Evolutionary conservation across 1,284 basidiomycete species (phyloP).

Genomic region (Microbotryum saponariae): DNA sequence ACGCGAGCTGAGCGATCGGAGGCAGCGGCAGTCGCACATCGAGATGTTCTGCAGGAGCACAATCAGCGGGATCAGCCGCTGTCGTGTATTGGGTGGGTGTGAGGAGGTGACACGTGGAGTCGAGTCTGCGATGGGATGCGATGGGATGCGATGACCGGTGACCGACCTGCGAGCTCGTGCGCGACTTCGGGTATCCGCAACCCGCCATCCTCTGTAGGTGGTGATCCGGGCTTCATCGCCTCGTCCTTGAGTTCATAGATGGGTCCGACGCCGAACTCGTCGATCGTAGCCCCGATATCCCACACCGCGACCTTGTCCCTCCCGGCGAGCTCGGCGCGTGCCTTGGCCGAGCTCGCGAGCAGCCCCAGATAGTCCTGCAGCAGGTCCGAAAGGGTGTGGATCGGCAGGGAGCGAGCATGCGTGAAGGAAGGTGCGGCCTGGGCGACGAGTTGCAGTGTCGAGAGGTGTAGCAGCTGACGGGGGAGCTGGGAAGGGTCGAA

Average conservation of each 20-base stretch:
- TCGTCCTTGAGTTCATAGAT: slow-evolving; percentile 24
- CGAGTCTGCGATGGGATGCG: too few relatives aligned
- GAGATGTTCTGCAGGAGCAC: slow-evolving; percentile 14
- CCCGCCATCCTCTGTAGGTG: slow-evolving; percentile 10
- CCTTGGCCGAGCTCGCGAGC: slow-evolving; percentile 19
- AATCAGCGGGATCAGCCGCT: not conserved
- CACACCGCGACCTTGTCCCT: slow-evolving; percentile 22
- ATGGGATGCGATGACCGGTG: not conserved
- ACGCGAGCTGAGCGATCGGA: slow-evolving; percentile 20
- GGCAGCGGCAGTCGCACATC: not conserved
- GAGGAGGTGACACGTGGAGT: too few relatives aligned
- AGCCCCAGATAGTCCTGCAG: slow-evolving; percentile 29
- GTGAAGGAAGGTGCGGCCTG: slow-evolving; percentile 22
- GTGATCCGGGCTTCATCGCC: slow-evolving; percentile 9
- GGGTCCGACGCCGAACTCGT: slow-evolving; percentile 14
- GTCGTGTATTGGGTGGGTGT: not conserved
- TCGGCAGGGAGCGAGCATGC: slow-evolving; percentile 14
- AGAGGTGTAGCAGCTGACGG: slow-evolving; percentile 17
- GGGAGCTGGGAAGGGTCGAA: slow-evolving; percentile 6
- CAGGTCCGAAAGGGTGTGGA: slow-evolving; percentile 32
- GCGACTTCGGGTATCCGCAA: slow-evolving; percentile 17
- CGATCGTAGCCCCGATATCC: slow-evolving; percentile 29
- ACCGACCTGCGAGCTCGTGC: slow-evolving; percentile 16
- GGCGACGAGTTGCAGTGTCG: slow-evolving; percentile 21
- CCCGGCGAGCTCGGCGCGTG: slow-evolving; percentile 24